A percentile compares a stretch with the other conserved stretches of the same genome.
phyloP scores from a whole-genome alignment of 208 protist species.

The Trypanosoma theileri region DNA sequence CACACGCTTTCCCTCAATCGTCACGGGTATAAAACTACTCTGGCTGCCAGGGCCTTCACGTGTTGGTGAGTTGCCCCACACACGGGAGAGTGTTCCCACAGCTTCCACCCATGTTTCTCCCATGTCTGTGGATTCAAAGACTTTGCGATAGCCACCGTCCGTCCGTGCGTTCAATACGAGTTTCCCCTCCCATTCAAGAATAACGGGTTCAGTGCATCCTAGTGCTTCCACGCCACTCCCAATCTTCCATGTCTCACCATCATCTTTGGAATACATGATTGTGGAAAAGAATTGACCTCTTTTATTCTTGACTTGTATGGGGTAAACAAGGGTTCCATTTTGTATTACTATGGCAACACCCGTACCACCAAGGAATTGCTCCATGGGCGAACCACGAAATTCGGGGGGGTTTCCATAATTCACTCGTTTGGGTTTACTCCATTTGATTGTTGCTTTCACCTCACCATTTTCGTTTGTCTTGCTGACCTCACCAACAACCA shows the following conservation, averaged over 20 bases:
- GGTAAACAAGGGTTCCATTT: conserved; percentile 21
- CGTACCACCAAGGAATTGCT: conserved; percentile 17
- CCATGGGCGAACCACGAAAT: neutral
- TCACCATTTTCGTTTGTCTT: neutral
- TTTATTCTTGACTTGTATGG: conserved; percentile 11
- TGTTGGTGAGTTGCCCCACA: conserved; percentile 15
- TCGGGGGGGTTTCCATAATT: neutral
- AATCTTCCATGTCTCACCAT: conserved; percentile 12
- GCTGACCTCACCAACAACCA: conserved; percentile 12
- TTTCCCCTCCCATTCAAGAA: conserved; percentile 18
- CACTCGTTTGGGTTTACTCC: conserved; percentile 1
- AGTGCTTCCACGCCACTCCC: neutral
- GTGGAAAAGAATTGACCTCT: neutral
- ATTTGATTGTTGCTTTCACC: neutral
- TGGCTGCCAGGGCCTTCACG: conserved; percentile 7
- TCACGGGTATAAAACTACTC: conserved; percentile 10
- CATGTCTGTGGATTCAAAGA: conserved; percentile 11
- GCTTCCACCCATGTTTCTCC: conserved; percentile 19
- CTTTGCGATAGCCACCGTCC: conserved; percentile 13
- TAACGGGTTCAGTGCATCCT: conserved; percentile 1
- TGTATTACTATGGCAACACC: conserved; percentile 10
- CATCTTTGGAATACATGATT: conserved; percentile 19
- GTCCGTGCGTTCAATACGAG: conserved; percentile 3
- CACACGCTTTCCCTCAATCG: conserved; percentile 16
- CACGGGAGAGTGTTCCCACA: conserved; percentile 8